Base-by-base conservation (phyloP, 306 rosid species). In the Betula pendula region DNA sequence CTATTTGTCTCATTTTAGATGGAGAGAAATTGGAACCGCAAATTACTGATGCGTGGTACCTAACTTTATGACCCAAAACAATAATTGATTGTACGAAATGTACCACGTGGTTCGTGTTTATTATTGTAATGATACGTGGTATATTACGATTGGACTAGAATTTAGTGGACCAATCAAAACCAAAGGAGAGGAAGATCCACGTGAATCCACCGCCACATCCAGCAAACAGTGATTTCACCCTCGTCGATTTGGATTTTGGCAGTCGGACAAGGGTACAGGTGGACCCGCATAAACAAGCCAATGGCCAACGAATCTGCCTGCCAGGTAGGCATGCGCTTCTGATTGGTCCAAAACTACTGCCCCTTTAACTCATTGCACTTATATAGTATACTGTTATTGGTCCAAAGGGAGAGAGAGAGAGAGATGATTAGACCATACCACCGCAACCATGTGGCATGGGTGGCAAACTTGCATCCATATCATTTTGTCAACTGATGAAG, bases 311-410 rank as follows among this genome's bases (percentile, higher is more conserved):
- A 13, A 27, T 44, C 75, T n/a, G n/a, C n/a, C 11, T 27, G 74
- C 16, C 11, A 48, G 74, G 6, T 20, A 20, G 70, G 15, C 44
- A 31, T 62, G n/a, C 43, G 9, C 68, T 48, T 5, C 15, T 76
- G 65, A 66, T 77, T 77, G 79, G 75, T 73, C 78, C 8, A 17
- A 47, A 35, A 67, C 75, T 68, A 44, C 7, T 1, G 22, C 1
- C 25, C n/a, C 22, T 56, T 62, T 70, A 33, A 33, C 5, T 3
- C 38, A 33, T 33, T 33, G 3, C 38, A 33, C 38, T 1, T 33
- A 33, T 3, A 33, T 1, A 33, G 5, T 35, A 35, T 35, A 35
- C 5, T 4, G 3, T 35, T 4, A 35, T 35, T 35, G 40, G 3
- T 35, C 40, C 40, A 35, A 35, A 35, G 5, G 40, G 40, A 6